phyloP scores from a whole-genome alignment of 176 grass and related monocot genomes.

The Microstegium vimineum region DNA sequence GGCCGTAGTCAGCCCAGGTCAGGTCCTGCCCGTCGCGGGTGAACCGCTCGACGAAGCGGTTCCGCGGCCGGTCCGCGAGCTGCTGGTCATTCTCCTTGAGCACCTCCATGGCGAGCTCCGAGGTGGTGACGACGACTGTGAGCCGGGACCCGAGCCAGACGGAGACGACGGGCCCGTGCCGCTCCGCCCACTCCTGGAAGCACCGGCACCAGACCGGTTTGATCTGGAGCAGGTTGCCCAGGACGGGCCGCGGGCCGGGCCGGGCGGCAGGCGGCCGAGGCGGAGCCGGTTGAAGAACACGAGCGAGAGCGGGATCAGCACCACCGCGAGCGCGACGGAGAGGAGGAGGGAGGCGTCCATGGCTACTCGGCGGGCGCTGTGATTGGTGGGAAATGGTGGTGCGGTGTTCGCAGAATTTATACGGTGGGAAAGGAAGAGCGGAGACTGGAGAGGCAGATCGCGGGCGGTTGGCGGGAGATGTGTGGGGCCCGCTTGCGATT shows the following conservation, averaged over 20 bases:
- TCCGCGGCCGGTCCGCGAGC: constrained; percentile 64
- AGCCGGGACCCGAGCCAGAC: constrained; percentile 77
- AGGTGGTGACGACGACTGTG: constrained; percentile 67
- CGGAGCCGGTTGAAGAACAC: constrained; percentile 36
- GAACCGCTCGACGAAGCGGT: constrained; percentile 58
- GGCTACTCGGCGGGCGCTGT: background rate
- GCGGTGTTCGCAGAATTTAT: constrained; percentile 15
- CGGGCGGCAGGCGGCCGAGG: constrained; percentile 50
- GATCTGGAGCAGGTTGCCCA: constrained; percentile 76
- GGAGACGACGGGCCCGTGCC: constrained; percentile 62
- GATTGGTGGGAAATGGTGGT: constrained; percentile 25
- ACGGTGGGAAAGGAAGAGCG: background rate
- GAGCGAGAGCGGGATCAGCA: constrained; percentile 38
- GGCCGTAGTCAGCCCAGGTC: constrained; percentile 87
- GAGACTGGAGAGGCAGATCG: too few species aligned
- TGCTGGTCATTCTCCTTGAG: constrained; percentile 83
- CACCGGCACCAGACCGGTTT: constrained; percentile 68
- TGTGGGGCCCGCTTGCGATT: constrained; percentile 20
- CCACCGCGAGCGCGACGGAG: constrained; percentile 17
- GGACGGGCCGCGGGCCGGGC: constrained; percentile 63
- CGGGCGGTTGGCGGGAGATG: constrained; percentile 39
- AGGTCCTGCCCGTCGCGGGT: constrained; percentile 79
- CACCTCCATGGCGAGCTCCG: constrained; percentile 64
- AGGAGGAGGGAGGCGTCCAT: constrained; percentile 47
- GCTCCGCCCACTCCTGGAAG: constrained; percentile 69